Base-by-base conservation (phyloP, 345 rosid genomes). In the Euphorbia tirucalli region DNA sequence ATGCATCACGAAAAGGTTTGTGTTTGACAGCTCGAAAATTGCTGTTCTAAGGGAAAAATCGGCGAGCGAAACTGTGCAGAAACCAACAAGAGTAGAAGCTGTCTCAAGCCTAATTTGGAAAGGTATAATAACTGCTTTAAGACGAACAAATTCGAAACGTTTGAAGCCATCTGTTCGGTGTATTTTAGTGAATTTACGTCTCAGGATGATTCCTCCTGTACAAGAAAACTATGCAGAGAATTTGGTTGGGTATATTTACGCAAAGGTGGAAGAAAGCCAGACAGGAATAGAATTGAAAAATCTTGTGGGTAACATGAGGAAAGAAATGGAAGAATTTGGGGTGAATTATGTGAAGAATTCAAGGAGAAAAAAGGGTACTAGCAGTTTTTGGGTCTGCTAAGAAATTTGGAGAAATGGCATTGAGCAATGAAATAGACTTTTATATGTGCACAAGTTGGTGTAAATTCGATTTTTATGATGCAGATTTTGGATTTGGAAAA, bases 401-500 rank as follows among this genome's bases (percentile, higher is more conserved):
- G 13, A 46, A 68, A 25, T 67, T 28, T 22, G 61, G 55, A 32
- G 3, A 74, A 0, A 0, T 61, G 52, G 68, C 27, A 3, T 35
- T 39, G 68, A 67, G 43, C 11, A 25, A 59, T n/a, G 63, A 68
- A 3, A 21, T 19, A 9, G 72, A 68, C 24, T 35, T 21, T 22
- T 74, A 49, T 61, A 27, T 19, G 1, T 74, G 77, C 31, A 1
- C 62, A 30, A 74, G 72, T 9, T 74, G 77, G 68, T 74, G 77
- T 27, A 60, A 19, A 14, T 68, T 31, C 49, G 66, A 52, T 0
- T 7, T 60, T 0, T 68, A 68, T 50, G 63, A 24, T 18, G 72
- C 62, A 35, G 72, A 68, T 61, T 61, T 74, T 27, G 77, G 77
- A 49, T 67, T 66, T 66, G 68, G 72, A 68, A 66, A 18, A n/a